Evolutionary conservation across 768 basidiomycete genomes (phyloP), one percentile per base, ranked within the genome.

Genomic region (Tubosaeta brunneosetosa): DNA sequence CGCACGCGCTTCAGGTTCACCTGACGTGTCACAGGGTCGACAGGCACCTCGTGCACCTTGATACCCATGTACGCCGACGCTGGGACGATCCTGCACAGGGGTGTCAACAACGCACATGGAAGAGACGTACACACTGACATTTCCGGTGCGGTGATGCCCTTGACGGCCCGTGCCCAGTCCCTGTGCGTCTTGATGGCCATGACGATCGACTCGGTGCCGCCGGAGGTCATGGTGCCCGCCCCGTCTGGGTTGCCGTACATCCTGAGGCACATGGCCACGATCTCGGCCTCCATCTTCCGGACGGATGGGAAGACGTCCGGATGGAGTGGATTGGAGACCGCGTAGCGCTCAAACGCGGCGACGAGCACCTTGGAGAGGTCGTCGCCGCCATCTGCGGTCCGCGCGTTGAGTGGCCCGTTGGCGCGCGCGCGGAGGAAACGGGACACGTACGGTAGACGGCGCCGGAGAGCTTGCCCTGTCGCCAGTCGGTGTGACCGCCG

Each of bases 251-350:
- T 85, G 63, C 91, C 84, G 73, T 88, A 97, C 77, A 94, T 76
- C 52, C 80, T 79, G 44, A 95, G 75, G 55, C 85, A 88, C 87
- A 93, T 93, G 10, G 88, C 76, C 41, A 94, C 91, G 26, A 94
- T 81, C 63, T 97, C 94, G 14, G 93, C 90, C 63, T 99, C 95
- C 95, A 99, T 99, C 73, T 95, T 94, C 44, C 95, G 79, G 11
- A 97, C 72, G 0, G 90, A 86, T 1, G 94, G 94, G 71, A 97
- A 97, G 41, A 94, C 84, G 51, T 94, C 91, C 0, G 95, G 92
- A 62, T 97, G 94, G 10, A 97, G 76, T 2, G 94, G 92, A 63
- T 95, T 94, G 26, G 89, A 88, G 47, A 93, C 82, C 43, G 85
- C 83, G 59, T 94, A 97, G 47, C 83, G 82, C 55, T 83, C 76